Percentiles rank a stretch among this genome's conserved stretches.
Conservation (phyloP, 139 green algal genomes). For the Monoraphidium neglectum region DNA sequence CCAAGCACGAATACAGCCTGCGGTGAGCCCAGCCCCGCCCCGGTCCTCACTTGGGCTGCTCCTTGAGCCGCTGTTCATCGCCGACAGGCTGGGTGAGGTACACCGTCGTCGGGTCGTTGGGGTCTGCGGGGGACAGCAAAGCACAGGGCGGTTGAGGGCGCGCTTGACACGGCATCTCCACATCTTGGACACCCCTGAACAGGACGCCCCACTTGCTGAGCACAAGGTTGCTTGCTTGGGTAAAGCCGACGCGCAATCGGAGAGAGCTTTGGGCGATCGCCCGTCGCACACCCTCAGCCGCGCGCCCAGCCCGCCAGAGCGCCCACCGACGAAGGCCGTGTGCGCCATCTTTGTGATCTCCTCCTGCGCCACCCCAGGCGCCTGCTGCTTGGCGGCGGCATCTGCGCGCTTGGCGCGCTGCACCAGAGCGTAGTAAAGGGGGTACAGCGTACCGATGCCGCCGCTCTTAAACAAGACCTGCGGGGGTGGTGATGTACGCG, state of each 20-base stretch:
- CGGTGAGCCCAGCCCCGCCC: not conserved
- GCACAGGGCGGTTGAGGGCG: no score
- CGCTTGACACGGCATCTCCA: no score
- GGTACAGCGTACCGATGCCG: constrained; percentile 87
- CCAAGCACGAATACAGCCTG: not conserved
- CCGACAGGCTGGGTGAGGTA: constrained; percentile 68
- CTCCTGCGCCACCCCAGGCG: not conserved
- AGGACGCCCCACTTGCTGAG: no score
- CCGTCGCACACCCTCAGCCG: no score
- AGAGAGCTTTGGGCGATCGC: no score
- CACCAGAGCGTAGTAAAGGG: constrained; percentile 78
- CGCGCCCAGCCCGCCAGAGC: not conserved
- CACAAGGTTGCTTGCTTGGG: no score
- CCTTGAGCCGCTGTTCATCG: constrained; percentile 36
- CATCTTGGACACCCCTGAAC: no score
- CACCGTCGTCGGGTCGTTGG: constrained; percentile 74
- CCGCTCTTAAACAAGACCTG: constrained; percentile 81
- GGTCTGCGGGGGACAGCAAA: constrained; percentile 54
- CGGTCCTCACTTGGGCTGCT: constrained; percentile 26
- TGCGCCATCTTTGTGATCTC: not conserved
- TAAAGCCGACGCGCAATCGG: not conserved
- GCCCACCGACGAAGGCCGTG: no score
- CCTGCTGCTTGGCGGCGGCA: constrained; percentile 18
- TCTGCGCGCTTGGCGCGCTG: constrained; percentile 34
- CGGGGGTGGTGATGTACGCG: no score